Evolutionary conservation across 2,329 filamentous ascomycete species (phyloP).

Genomic region (Neoscytalidium dimidiatum): DNA sequence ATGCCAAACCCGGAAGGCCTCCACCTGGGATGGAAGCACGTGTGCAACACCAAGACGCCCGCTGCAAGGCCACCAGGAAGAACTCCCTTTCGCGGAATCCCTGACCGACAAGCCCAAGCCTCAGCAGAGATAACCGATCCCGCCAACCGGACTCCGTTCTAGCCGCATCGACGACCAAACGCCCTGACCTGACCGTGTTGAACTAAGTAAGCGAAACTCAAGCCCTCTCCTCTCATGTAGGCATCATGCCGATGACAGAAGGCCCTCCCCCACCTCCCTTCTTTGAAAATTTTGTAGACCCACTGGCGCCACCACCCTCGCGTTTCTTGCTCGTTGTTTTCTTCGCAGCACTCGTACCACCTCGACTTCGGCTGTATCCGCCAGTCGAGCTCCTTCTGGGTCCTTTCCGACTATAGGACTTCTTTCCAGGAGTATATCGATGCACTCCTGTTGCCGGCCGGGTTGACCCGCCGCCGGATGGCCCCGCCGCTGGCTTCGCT

Average conservation of each 20-base stretch:
- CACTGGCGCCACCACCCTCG: constrained; percentile 6
- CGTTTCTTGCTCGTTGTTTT: constrained; percentile 18
- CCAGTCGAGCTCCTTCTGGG: constrained; percentile 16
- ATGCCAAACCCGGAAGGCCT: neutral
- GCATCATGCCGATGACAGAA: constrained; percentile 41
- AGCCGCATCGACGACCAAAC: neutral
- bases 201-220: neutral
- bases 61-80: neutral
- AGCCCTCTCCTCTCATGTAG: constrained; percentile 28
- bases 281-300: constrained; percentile 6
- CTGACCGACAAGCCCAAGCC: neutral
- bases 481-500: neutral
- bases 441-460: neutral
- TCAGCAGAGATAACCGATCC: neutral
- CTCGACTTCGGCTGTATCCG: constrained; percentile 5
- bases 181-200: neutral
- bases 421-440: neutral
- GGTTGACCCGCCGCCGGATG: neutral
- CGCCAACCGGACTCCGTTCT: neutral
- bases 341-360: constrained; percentile 13
- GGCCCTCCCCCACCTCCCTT: constrained; percentile 22
- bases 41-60: constrained; percentile 4
- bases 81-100: neutral
- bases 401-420: constrained; percentile 6
- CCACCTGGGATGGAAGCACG: neutral